Percentiles rank a stretch among this genome's conserved stretches.
Evolutionary conservation across 2,329 filamentous ascomycete genomes (phyloP).

Genomic region (Aspergillus caelatus): DNA sequence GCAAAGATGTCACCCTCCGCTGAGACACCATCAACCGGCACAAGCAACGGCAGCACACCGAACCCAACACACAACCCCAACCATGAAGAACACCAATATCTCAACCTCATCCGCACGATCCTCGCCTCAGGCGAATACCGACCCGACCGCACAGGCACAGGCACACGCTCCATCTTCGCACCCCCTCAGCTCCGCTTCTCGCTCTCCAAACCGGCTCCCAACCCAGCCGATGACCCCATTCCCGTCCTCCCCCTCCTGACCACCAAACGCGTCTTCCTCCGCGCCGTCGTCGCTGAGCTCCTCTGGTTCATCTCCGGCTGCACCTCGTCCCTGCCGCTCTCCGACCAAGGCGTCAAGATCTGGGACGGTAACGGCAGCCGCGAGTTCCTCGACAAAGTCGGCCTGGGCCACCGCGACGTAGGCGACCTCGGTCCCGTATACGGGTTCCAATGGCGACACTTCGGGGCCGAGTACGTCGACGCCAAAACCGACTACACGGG

Average conservation of each 20-base stretch:
- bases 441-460: constrained; percentile 98
- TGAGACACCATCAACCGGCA: constrained; percentile 11
- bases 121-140: constrained; percentile 81
- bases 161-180: constrained; percentile 86
- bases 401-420: constrained; percentile 76
- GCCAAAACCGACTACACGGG: constrained; percentile 79
- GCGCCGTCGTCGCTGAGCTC: constrained; percentile 86
- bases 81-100: constrained; percentile 93
- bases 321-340: constrained; percentile 78
- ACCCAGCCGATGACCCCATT: constrained; percentile 44
- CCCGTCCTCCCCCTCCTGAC: constrained; percentile 89
- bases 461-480: constrained; percentile 86
- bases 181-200: constrained; percentile 84
- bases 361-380: constrained; percentile 98
- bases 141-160: constrained; percentile 90
- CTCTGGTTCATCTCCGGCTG: constrained; percentile 91
- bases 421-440: constrained; percentile 96
- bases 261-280: constrained; percentile 93
- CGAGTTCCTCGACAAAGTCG: constrained; percentile 83
- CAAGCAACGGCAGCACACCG: constrained; percentile 2
- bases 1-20: constrained; percentile 13
- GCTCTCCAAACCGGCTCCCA: constrained; percentile 62
- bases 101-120: constrained; percentile 84
- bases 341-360: constrained; percentile 84
- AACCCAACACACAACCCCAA: constrained; percentile 29